Conservation (phyloP, 805 yeast species). For the Cyberlindnera xylosilytica region DNA sequence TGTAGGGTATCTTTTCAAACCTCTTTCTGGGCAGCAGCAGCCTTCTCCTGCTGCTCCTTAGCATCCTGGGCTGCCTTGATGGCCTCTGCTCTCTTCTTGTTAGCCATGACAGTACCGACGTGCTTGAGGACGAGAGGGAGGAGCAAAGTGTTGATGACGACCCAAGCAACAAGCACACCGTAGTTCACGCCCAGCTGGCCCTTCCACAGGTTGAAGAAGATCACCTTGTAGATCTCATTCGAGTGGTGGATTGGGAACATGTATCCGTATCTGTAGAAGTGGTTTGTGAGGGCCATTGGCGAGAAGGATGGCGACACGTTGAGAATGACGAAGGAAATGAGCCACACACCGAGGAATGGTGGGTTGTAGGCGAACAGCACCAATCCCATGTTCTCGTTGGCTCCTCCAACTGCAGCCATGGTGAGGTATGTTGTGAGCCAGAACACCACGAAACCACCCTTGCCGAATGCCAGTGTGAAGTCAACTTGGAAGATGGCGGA, state of each 20-base stretch:
- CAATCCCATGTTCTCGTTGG: conserved; percentile 62
- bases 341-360: conserved; percentile 48
- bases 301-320: conserved; percentile 70
- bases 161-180: conserved; percentile 62
- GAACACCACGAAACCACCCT: conserved; percentile 66
- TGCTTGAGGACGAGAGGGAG: conserved; percentile 44
- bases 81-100: conserved; percentile 25
- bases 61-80: not conserved
- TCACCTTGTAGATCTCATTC: conserved; percentile 55
- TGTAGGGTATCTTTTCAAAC: not conserved
- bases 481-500: conserved; percentile 68
- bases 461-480: conserved; percentile 56
- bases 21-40: not conserved
- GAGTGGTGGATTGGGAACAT: conserved; percentile 69
- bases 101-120: conserved; percentile 37
- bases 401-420: conserved; percentile 75
- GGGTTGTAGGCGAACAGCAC: conserved; percentile 52
- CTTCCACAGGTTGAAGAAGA: conserved; percentile 54
- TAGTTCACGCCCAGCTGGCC: conserved; percentile 56
- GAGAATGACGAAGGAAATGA: conserved; percentile 55
- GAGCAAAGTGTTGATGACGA: conserved; percentile 41
- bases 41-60: not conserved
- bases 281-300: conserved; percentile 56
- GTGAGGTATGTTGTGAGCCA: conserved; percentile 70
- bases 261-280: conserved; percentile 62